Percentiles rank a stretch among this genome's conserved stretches.
Evolutionary conservation across 495 filamentous ascomycete species (phyloP).

Genomic region (Penicillium antarcticum): DNA sequence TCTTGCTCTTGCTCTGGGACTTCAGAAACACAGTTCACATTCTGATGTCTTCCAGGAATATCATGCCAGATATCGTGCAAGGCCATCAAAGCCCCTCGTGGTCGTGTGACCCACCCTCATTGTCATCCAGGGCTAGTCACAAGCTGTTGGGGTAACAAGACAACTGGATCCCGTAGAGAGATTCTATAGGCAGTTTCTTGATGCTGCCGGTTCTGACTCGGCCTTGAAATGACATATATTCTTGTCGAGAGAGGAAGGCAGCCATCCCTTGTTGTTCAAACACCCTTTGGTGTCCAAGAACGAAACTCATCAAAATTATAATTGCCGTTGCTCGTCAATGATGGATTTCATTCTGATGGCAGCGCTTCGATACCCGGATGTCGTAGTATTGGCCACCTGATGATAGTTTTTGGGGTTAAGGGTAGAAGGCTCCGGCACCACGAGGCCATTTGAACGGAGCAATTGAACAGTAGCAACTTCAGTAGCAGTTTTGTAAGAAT

Average conservation of each 20-base stretch:
- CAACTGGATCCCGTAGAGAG: too few relatives aligned
- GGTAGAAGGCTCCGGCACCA: constrained; percentile 18
- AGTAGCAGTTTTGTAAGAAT: constrained; percentile 26
- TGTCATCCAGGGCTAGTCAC: constrained; percentile 1
- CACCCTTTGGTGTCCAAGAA: constrained; percentile 13
- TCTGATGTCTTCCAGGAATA: constrained; percentile 10
- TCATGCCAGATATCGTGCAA: constrained; percentile 18
- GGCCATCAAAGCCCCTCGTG: constrained; percentile 15
- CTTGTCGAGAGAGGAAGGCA: too few relatives aligned
- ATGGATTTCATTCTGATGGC: constrained; percentile 19
- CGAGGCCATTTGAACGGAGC: constrained; percentile 21
- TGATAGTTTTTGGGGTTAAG: not conserved
- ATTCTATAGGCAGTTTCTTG: too few relatives aligned
- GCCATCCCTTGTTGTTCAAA: constrained; percentile 10
- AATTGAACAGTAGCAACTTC: constrained; percentile 35
- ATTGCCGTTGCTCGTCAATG: constrained; percentile 27
- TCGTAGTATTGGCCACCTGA: constrained; percentile 13
- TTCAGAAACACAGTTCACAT: constrained; percentile 13
- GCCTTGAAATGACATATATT: too few relatives aligned
- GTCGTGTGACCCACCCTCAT: not conserved
- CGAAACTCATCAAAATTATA: constrained; percentile 14
- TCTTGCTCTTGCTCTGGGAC: constrained; percentile 15
- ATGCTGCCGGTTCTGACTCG: too few relatives aligned
- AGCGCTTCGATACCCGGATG: constrained; percentile 19
- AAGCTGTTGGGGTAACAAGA: too few relatives aligned